Evolutionary conservation across 2,329 filamentous ascomycete genomes (phyloP).

Genomic region (Microcyclosporella mali): DNA sequence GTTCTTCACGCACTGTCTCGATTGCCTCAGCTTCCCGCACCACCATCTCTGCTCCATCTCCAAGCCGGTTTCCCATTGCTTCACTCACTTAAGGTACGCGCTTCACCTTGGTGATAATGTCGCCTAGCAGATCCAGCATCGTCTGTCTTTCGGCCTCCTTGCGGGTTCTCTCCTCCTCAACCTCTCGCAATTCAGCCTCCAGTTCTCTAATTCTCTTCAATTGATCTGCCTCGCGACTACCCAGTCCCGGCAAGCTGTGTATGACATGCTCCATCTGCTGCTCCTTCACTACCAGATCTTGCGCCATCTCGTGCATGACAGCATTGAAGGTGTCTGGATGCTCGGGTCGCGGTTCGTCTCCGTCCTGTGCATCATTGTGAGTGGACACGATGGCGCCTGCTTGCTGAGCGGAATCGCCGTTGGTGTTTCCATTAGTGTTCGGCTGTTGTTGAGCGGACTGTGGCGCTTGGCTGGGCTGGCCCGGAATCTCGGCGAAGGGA

Average conservation of each 20-base stretch:
- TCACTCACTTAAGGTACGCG: constrained; percentile 23
- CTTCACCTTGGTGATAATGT: constrained; percentile 40
- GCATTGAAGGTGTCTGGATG: constrained; percentile 59
- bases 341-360: constrained; percentile 52
- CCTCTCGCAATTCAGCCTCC: constrained; percentile 38
- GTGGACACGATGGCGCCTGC: constrained; percentile 6
- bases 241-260: constrained; percentile 66
- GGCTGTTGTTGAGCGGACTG: constrained; percentile 11
- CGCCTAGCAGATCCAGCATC: constrained; percentile 42
- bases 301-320: constrained; percentile 65
- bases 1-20: too few relatives aligned
- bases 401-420: constrained; percentile 3
- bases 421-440: constrained; percentile 17
- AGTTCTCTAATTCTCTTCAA: constrained; percentile 50
- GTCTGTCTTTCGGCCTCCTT: constrained; percentile 39
- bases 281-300: constrained; percentile 70
- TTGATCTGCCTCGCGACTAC: constrained; percentile 73
- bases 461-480: constrained; percentile 36
- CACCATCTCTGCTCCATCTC: too few relatives aligned
- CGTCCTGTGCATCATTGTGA: constrained; percentile 17
- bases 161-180: constrained; percentile 37
- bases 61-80: too few relatives aligned
- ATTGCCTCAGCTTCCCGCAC: too few relatives aligned
- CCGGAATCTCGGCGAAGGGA: constrained; percentile 37
- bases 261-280: constrained; percentile 78